Percentiles rank a stretch among this genome's conserved stretches.
These are phyloP conservation scores for Castanea sativa DNA, from an alignment of 306 rosid species.

Conservation along the genomic window DNA sequence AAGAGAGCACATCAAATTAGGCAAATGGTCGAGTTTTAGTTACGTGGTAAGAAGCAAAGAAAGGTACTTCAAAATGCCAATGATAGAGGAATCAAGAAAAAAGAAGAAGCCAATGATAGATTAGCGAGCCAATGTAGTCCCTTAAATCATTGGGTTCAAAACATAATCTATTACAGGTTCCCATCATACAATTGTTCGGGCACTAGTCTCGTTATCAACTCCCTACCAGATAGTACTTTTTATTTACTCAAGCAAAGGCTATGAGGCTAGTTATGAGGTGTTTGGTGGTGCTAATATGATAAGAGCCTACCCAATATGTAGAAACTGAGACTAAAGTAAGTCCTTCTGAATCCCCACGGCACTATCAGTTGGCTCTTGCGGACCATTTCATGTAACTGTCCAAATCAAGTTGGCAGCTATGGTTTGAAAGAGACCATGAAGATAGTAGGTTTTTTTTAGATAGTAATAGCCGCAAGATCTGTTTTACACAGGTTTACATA, in stretches of 20 bases:
- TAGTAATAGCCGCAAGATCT: background rate
- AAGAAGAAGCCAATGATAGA: constrained; percentile 13
- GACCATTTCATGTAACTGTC: constrained; percentile 13
- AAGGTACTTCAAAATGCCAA: constrained; percentile 3
- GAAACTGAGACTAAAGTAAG: constrained; percentile 16
- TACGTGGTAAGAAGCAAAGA: constrained; percentile 14
- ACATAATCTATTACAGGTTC: constrained; percentile 23
- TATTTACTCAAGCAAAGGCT: constrained; percentile 31
- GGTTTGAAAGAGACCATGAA: background rate
- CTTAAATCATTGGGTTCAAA: constrained; percentile 26
- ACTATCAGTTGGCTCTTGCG: constrained; percentile 29
- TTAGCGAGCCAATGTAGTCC: background rate
- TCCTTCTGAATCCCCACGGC: constrained; percentile 23
- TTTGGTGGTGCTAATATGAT: constrained; percentile 26
- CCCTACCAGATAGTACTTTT: constrained; percentile 21
- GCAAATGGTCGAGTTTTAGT: constrained; percentile 26
- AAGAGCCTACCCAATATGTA: constrained; percentile 13
- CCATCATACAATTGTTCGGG: background rate
- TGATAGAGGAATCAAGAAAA: too few relatives aligned
- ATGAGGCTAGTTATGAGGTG: constrained; percentile 12
- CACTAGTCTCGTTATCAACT: constrained; percentile 22
- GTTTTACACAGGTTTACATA: too few relatives aligned
- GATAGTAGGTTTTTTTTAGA: background rate
- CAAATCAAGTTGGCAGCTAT: background rate
- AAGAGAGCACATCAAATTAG: constrained; percentile 36